phyloP scores from a whole-genome alignment of 73 alveolate genomes.

The Paramecium sexaurelia region DNA sequence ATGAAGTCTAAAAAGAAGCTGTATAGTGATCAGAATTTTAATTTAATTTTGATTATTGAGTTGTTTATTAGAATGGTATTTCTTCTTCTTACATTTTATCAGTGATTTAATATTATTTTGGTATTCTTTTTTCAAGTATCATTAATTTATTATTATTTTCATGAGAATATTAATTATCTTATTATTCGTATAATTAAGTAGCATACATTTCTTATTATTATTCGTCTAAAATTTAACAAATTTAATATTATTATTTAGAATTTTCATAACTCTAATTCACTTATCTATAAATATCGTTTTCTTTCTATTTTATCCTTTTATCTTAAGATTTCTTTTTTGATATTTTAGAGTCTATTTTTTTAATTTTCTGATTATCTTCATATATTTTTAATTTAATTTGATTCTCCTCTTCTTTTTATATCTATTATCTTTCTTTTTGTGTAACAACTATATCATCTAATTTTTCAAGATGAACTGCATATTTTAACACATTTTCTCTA shows the following conservation, averaged over 20 bases:
- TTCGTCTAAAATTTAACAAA: background rate
- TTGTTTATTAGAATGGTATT: background rate
- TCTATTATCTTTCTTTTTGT: background rate
- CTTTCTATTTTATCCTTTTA: background rate
- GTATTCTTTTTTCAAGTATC: background rate
- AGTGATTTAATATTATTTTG: background rate
- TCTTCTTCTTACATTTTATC: background rate
- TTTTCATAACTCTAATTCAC: background rate
- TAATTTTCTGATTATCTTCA: background rate
- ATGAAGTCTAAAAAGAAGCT: background rate
- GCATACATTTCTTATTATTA: background rate
- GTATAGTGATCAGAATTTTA: background rate
- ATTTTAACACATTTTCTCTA: background rate
- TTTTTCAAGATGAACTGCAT: background rate
- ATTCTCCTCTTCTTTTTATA: background rate
- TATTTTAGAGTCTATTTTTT: background rate
- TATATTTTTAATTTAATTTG: background rate
- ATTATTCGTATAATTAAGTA: background rate
- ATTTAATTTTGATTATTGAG: background rate
- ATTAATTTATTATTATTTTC: background rate
- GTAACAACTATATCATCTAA: background rate
- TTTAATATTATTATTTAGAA: background rate
- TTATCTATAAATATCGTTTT: background rate
- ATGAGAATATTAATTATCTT: background rate
- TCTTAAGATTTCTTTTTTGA: background rate